These are phyloP conservation scores for Musa itinerans DNA, from an alignment of 176 grass and related monocot species.

Conservation along the genomic window DNA sequence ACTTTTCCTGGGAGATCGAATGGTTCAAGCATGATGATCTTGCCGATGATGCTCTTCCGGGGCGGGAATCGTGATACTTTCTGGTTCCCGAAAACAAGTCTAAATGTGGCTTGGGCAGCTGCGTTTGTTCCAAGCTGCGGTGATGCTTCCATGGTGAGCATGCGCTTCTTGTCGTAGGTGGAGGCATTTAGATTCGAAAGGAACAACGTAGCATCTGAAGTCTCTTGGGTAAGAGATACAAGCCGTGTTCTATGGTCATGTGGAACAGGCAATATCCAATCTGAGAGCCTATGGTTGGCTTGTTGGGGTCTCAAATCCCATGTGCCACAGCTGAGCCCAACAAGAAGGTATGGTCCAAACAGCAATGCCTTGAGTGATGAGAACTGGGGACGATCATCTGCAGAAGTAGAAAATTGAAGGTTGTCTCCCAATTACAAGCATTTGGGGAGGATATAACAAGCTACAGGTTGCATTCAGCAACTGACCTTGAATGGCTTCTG, in stretches of 20 bases:
- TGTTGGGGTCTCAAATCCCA: slow-evolving; percentile 43
- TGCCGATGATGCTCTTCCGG: background rate
- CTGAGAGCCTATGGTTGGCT: slow-evolving; percentile 19
- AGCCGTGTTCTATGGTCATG: slow-evolving; percentile 47
- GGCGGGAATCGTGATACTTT: background rate
- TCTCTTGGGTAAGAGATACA: slow-evolving; percentile 39
- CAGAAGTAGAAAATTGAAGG: no score
- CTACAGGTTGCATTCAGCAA: background rate
- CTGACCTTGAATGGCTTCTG: slow-evolving; percentile 71
- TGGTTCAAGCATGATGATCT: slow-evolving; percentile 40
- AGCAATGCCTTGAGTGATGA: slow-evolving; percentile 53
- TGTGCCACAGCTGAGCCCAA: slow-evolving; percentile 47
- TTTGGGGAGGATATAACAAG: background rate
- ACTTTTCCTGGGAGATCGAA: slow-evolving; percentile 56
- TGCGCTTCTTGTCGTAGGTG: background rate
- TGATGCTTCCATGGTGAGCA: slow-evolving; percentile 44
- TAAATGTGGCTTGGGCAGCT: slow-evolving; percentile 55
- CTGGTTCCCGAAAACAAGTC: slow-evolving; percentile 24
- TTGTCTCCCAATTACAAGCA: no score
- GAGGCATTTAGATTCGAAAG: slow-evolving; percentile 47
- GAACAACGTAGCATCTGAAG: slow-evolving; percentile 27
- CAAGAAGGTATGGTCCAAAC: slow-evolving; percentile 72
- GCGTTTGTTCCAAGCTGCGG: slow-evolving; percentile 34
- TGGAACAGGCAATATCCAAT: slow-evolving; percentile 61
- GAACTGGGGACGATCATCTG: slow-evolving; percentile 66